phyloP scores from a whole-genome alignment of 2,329 filamentous ascomycete genomes.

The Pestalotiopsis sp. region DNA sequence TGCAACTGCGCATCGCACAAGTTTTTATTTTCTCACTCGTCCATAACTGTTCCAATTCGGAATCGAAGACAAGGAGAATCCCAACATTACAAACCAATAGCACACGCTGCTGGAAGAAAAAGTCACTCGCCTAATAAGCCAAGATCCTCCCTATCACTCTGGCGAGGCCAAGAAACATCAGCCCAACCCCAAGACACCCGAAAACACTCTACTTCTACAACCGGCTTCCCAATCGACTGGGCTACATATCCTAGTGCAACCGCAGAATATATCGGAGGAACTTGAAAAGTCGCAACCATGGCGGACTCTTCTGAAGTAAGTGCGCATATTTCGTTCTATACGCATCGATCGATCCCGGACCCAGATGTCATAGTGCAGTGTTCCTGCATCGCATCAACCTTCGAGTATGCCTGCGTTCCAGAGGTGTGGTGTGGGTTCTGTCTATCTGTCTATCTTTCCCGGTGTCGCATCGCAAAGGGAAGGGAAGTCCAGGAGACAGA shows the following conservation, averaged over 20 bases:
- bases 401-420: neutral
- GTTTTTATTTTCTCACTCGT: neutral
- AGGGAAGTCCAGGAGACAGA: neutral
- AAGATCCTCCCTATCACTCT: neutral
- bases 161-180: neutral
- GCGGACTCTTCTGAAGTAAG: conserved; percentile 8
- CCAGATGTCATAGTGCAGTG: neutral
- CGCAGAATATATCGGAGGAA: neutral
- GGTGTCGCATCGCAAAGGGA: neutral
- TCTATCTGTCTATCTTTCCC: neutral
- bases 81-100: neutral
- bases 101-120: neutral
- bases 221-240: neutral
- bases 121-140: neutral
- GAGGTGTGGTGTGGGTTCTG: neutral
- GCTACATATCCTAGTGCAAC: neutral
- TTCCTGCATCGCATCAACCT: neutral
- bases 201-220: neutral
- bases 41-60: neutral
- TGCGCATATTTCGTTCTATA: neutral
- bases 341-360: neutral
- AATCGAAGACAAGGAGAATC: neutral
- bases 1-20: neutral
- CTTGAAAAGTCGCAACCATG: conserved; percentile 7
- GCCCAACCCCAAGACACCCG: neutral